A percentile compares a stretch with the other conserved stretches of the same genome.
Conservation (phyloP, 2,329 filamentous ascomycete species). For the Trichoderma harzianum region DNA sequence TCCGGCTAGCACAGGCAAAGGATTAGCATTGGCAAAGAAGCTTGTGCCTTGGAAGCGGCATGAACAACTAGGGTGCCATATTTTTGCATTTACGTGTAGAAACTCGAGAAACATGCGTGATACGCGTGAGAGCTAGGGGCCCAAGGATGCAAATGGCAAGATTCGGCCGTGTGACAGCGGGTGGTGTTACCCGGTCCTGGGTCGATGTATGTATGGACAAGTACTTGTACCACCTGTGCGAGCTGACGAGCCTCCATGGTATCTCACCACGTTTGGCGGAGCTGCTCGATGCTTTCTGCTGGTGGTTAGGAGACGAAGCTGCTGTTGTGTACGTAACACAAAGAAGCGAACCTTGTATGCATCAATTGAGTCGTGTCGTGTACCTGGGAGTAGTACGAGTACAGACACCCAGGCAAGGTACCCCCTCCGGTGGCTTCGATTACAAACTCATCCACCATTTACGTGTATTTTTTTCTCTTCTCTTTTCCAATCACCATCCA, state of each 20-base stretch:
- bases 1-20: neutral
- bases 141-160: neutral
- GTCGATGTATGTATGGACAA: neutral
- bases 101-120: neutral
- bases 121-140: neutral
- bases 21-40: neutral
- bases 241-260: neutral
- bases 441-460: neutral
- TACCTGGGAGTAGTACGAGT: neutral
- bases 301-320: neutral
- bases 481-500: neutral
- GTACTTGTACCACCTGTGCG: neutral
- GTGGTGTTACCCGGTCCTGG: slow-evolving; percentile 6
- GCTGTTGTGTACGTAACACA: slow-evolving; percentile 4
- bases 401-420: neutral
- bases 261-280: neutral
- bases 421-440: neutral
- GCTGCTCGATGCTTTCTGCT: neutral
- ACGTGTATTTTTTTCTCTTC: neutral
- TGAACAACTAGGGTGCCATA: neutral
- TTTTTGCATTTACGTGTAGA: neutral
- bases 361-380: neutral
- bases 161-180: neutral
- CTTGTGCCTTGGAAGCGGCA: neutral
- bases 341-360: neutral